Evolutionary conservation across 2,329 filamentous ascomycete species (phyloP).

Genomic region (Ramichloridium luteum): DNA sequence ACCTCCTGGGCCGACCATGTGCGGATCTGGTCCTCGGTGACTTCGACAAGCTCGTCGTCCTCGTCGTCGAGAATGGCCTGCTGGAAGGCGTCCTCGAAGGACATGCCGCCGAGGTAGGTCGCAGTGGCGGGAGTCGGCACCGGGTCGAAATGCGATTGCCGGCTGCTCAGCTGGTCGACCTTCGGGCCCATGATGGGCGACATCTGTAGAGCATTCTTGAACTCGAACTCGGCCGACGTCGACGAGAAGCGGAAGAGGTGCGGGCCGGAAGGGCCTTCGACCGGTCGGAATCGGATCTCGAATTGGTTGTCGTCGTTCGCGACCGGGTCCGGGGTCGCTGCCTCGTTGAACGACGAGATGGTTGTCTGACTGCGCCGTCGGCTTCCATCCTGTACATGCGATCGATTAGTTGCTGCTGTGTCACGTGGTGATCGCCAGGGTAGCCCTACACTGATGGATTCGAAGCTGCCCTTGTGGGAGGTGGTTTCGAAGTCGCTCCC

Average conservation of each 20-base stretch:
- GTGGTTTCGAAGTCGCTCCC: constrained; percentile 39
- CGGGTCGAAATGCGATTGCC: background rate
- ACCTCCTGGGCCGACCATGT: constrained; percentile 66
- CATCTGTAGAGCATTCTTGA: constrained; percentile 48
- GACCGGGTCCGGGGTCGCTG: constrained; percentile 55
- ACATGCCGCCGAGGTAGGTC: constrained; percentile 12
- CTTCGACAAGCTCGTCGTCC: constrained; percentile 6
- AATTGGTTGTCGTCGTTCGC: constrained; percentile 40
- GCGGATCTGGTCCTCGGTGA: constrained; percentile 31
- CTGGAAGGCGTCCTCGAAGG: constrained; percentile 18
- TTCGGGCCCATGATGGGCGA: constrained; percentile 44
- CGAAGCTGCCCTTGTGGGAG: constrained; percentile 54
- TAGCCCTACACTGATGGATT: constrained; percentile 49
- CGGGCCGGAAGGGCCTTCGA: constrained; percentile 71
- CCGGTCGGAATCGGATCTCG: constrained; percentile 52
- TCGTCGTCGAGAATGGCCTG: constrained; percentile 3
- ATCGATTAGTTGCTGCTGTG: constrained; percentile 12
- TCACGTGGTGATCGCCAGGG: constrained; percentile 1
- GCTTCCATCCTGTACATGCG: constrained; percentile 22
- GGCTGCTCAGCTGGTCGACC: background rate
- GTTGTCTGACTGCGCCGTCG: constrained; percentile 75
- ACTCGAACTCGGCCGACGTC: constrained; percentile 41
- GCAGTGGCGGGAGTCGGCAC: background rate
- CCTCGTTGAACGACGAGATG: constrained; percentile 74
- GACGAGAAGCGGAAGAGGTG: constrained; percentile 77